Percentiles rank a stretch among this genome's conserved stretches.
Evolutionary conservation across 371 early-diverging fungal genomes (phyloP).

Genomic region (Dentiscutata heterogama): DNA sequence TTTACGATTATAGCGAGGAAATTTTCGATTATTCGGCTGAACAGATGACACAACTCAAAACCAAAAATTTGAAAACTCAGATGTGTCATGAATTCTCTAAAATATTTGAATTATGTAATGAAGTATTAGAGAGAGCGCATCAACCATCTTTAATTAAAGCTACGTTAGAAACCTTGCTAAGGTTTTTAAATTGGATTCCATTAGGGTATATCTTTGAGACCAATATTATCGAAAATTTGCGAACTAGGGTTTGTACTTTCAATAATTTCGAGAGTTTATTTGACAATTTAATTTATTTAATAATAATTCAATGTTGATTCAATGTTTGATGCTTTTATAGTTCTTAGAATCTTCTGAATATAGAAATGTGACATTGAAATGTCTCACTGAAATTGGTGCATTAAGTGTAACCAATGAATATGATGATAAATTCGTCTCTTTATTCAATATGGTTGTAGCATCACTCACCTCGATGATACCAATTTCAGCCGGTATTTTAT

Average conservation of each 20-base stretch:
- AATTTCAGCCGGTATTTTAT: conserved; percentile 64
- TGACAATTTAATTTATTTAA: too few relatives aligned
- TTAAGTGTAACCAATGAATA: conserved; percentile 82
- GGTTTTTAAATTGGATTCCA: conserved; percentile 98
- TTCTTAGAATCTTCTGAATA: conserved; percentile 62
- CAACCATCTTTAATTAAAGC: conserved; percentile 91
- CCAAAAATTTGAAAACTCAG: conserved; percentile 90
- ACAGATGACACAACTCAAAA: conserved; percentile 97
- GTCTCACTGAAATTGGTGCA: conserved; percentile 94
- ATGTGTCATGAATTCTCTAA: conserved; percentile 97
- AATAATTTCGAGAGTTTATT: too few relatives aligned
- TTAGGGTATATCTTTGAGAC: conserved; percentile 97
- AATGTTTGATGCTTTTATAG: conserved; percentile 8
- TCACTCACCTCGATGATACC: conserved; percentile 79
- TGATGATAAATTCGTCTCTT: conserved; percentile 80
- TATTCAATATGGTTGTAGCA: conserved; percentile 84
- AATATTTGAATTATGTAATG: conserved; percentile 96
- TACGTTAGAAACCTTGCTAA: conserved; percentile 92
- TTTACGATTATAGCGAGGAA: conserved; percentile 83
- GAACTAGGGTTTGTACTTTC: conserved; percentile 71
- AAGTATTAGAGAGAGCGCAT: conserved; percentile 93
- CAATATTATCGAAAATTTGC: conserved; percentile 87
- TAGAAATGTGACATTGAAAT: conserved; percentile 94
- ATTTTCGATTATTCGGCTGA: conserved; percentile 98
- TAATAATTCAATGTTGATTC: not conserved